A percentile compares a stretch with the other conserved stretches of the same genome.
phyloP scores from a whole-genome alignment of 129 eudicot species.

The Flaveria bidentis region DNA sequence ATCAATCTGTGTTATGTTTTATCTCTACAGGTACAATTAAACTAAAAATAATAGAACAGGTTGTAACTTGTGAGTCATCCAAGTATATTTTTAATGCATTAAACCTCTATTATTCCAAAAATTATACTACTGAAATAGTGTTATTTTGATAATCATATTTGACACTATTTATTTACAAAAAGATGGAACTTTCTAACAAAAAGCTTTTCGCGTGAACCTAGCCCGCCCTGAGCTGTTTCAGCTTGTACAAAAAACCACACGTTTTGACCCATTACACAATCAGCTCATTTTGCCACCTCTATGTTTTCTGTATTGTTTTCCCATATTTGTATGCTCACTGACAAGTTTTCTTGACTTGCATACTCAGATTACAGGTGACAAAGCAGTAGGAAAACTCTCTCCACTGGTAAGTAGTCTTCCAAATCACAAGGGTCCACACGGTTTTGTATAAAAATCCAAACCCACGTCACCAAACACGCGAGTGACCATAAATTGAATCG shows the following conservation, averaged over 20 bases:
- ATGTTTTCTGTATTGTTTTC: not conserved
- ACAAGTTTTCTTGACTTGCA: constrained; percentile 21
- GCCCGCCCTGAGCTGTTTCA: not conserved
- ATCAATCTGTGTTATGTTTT: constrained; percentile 8
- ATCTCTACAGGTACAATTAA: not conserved
- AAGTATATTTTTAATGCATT: not conserved
- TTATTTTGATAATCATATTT: not conserved
- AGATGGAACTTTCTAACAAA: not conserved
- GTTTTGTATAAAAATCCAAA: not conserved
- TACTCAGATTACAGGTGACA: constrained; percentile 68
- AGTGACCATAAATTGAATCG: constrained; percentile 1
- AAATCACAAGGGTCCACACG: not conserved
- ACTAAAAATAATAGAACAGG: not conserved
- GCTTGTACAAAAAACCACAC: not conserved
- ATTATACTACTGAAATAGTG: not conserved
- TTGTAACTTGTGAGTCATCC: not conserved
- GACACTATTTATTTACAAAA: not conserved
- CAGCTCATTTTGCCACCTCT: not conserved
- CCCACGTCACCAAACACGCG: not conserved
- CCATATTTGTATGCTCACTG: not conserved
- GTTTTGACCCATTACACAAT: not conserved
- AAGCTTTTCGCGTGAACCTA: not conserved
- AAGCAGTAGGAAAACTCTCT: constrained; percentile 76
- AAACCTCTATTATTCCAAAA: not conserved
- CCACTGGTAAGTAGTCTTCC: constrained; percentile 67